Percentiles rank a stretch among this genome's conserved stretches.
Conservation (phyloP, 164 flowering plant genomes). For the Annona squamosa region DNA sequence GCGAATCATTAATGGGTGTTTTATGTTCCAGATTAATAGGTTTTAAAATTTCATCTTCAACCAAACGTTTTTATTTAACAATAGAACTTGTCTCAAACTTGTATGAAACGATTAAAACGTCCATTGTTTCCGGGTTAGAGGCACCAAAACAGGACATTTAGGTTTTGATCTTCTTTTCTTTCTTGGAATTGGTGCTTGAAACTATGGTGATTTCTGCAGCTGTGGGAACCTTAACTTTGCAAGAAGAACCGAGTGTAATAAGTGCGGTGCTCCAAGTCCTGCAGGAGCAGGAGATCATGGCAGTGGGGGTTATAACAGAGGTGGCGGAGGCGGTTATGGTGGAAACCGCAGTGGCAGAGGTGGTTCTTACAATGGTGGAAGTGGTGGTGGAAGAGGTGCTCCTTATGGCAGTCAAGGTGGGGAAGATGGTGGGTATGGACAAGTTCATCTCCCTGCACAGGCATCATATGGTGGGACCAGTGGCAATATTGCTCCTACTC, state of each 20-base stretch:
- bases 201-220: slow-evolving; percentile 36
- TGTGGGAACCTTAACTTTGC: slow-evolving; percentile 96
- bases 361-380: slow-evolving; percentile 7
- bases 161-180: neutral
- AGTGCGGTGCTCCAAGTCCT: slow-evolving; percentile 81
- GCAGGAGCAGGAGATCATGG: slow-evolving; percentile 23
- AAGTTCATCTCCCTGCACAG: slow-evolving; percentile 40
- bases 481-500: slow-evolving; percentile 45
- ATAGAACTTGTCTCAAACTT: too few relatives aligned
- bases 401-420: slow-evolving; percentile 36
- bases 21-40: too few relatives aligned
- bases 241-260: slow-evolving; percentile 83
- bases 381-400: slow-evolving; percentile 26
- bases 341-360: slow-evolving; percentile 3
- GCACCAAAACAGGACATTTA: neutral
- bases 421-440: slow-evolving; percentile 55
- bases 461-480: slow-evolving; percentile 50
- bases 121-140: neutral
- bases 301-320: slow-evolving; percentile 23
- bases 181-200: too few relatives aligned
- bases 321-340: slow-evolving; percentile 14
- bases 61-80: too few relatives aligned
- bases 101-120: neutral
- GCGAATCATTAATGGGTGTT: too few relatives aligned
- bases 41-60: too few relatives aligned